Conservation (phyloP, 352 stramenopile species). For the Vaucheria bursata region DNA sequence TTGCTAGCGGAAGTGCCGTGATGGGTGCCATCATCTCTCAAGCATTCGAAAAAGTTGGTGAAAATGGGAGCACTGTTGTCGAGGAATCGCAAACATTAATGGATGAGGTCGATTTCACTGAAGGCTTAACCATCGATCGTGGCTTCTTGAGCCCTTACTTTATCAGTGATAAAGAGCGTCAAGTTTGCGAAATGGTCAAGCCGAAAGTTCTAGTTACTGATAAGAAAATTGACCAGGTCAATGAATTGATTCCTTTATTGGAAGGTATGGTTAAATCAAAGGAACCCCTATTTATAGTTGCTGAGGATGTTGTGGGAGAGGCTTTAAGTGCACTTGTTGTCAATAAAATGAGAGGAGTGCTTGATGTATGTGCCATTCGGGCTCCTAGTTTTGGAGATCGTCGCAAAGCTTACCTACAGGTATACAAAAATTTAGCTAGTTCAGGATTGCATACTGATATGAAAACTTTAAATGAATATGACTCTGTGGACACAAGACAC, state of each 20-base stretch:
- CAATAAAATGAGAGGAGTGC: conserved; percentile 72
- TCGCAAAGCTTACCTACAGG: conserved; percentile 65
- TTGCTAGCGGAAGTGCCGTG: conserved; percentile 52
- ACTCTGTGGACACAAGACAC: no score
- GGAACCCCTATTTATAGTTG: conserved; percentile 67
- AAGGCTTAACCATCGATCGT: conserved; percentile 71
- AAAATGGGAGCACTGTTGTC: conserved; percentile 70
- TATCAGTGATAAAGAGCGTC: conserved; percentile 70
- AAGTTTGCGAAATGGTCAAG: conserved; percentile 53
- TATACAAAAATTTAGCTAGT: no score
- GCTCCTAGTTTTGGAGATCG: conserved; percentile 61
- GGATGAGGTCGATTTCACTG: conserved; percentile 73
- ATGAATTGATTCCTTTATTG: conserved; percentile 70
- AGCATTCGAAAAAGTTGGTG: conserved; percentile 61
- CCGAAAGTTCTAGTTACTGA: conserved; percentile 60
- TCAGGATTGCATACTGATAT: no score
- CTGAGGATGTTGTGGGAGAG: conserved; percentile 72
- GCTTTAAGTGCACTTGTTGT: conserved; percentile 69
- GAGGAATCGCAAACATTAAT: conserved; percentile 69
- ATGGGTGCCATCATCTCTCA: conserved; percentile 65
- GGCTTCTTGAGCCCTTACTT: conserved; percentile 74
- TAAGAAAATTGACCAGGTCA: conserved; percentile 67
- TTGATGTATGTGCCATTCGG: conserved; percentile 58
- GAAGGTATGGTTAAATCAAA: conserved; percentile 70
- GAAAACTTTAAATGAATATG: no score